Evolutionary conservation across 352 stramenopile genomes (phyloP).

Genomic region (Phytophthora macrochlamydospora): DNA sequence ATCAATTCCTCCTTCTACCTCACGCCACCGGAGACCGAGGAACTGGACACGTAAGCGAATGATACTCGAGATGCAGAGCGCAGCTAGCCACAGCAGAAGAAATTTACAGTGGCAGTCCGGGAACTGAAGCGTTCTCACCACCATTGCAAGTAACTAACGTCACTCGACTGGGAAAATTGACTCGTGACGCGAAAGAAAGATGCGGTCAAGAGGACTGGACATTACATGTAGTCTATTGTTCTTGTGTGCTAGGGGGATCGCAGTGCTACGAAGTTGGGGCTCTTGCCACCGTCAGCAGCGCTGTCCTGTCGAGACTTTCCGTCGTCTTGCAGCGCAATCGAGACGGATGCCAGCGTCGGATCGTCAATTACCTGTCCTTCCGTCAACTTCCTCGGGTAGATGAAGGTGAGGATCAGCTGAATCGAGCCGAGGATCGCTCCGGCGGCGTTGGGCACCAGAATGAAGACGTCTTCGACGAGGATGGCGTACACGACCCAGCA

Average conservation of each 20-base stretch:
- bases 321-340: constrained; percentile 19
- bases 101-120: too few relatives aligned
- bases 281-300: constrained; percentile 3
- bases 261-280: constrained; percentile 13
- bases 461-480: constrained; percentile 35
- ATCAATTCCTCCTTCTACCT: constrained; percentile 46
- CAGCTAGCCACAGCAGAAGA: not conserved
- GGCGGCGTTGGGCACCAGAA: constrained; percentile 48
- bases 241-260: constrained; percentile 10
- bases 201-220: too few relatives aligned
- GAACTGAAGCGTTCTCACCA: too few relatives aligned
- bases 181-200: too few relatives aligned
- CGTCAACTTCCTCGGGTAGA: constrained; percentile 35
- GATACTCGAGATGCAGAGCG: not conserved
- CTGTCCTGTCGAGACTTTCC: constrained; percentile 14
- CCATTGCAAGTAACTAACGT: too few relatives aligned
- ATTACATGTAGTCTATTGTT: too few relatives aligned
- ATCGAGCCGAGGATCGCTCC: constrained; percentile 34
- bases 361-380: constrained; percentile 24
- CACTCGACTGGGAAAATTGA: too few relatives aligned
- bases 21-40: constrained; percentile 29
- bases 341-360: constrained; percentile 20
- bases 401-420: constrained; percentile 35
- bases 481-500: constrained; percentile 51
- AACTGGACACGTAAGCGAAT: constrained; percentile 18